Evolutionary conservation across 2,329 filamentous ascomycete species (phyloP).

Genomic region (Colletotrichum cuscutae): DNA sequence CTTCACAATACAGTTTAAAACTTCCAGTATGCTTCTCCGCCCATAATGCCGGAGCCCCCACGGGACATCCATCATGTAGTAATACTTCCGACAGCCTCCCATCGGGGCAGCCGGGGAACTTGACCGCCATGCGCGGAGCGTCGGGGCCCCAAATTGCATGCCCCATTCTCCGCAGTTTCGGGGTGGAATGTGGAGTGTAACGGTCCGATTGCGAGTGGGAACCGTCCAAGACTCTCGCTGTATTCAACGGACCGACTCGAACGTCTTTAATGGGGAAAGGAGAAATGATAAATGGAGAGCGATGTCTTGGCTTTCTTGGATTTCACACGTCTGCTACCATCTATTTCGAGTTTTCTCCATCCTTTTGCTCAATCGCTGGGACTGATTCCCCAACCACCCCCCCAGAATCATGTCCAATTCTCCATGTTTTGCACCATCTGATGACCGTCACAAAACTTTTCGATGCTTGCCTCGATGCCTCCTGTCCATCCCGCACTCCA

Average conservation of each 20-base stretch:
- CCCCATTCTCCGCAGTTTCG: conserved; percentile 15
- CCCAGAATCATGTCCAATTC: not conserved
- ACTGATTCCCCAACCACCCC: not conserved
- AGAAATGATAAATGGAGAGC: conserved; percentile 15
- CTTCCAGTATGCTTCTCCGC: not conserved
- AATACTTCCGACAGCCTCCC: conserved; percentile 6
- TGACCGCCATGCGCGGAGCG: conserved; percentile 13
- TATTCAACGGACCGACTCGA: conserved; percentile 30
- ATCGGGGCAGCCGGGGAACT: conserved; percentile 14
- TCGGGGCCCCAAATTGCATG: conserved; percentile 21
- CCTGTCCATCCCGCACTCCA: not conserved
- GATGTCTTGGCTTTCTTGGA: conserved; percentile 23
- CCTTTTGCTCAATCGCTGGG: not conserved
- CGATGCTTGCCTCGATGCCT: not conserved
- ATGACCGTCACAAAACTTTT: not conserved
- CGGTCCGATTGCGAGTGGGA: conserved; percentile 25
- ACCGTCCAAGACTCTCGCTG: conserved; percentile 15
- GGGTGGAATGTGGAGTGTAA: conserved; percentile 3
- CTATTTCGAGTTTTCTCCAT: not conserved
- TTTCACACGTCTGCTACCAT: not conserved
- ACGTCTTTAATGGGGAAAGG: conserved; percentile 18
- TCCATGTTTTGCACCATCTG: not conserved
- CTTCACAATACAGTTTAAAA: not conserved
- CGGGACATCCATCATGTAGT: not conserved
- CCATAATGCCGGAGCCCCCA: not conserved